Conservation (phyloP, 306 rosid genomes). For the Rubus parviflorus region DNA sequence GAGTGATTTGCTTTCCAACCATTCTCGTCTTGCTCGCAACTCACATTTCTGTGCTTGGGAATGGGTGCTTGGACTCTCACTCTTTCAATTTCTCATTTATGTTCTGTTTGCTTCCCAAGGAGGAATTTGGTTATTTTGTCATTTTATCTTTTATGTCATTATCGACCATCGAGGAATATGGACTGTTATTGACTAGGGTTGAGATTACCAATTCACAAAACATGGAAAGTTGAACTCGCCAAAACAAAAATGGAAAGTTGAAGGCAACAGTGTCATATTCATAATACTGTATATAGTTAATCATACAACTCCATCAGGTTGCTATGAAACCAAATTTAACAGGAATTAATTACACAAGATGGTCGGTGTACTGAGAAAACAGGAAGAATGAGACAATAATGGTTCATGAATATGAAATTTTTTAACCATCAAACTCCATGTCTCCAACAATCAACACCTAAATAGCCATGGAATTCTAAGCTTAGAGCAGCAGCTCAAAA, state of each 20-base stretch:
- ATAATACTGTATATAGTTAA: not conserved
- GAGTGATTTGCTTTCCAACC: constrained; percentile 31
- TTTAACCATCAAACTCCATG: constrained; percentile 15
- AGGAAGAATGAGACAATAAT: not conserved
- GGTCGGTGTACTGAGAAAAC: constrained; percentile 2
- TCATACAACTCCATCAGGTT: constrained; percentile 3
- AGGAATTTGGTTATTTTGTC: too few relatives aligned
- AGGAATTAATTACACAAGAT: constrained; percentile 22
- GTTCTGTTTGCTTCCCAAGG: too few relatives aligned
- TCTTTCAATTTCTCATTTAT: not conserved
- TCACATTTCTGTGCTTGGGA: constrained; percentile 2
- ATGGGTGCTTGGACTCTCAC: not conserved
- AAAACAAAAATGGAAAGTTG: too few relatives aligned
- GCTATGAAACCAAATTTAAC: constrained; percentile 1
- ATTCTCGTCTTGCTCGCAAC: not conserved
- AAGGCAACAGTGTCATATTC: not conserved
- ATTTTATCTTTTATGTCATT: too few relatives aligned
- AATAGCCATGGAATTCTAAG: constrained; percentile 16
- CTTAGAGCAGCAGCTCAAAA: constrained; percentile 39
- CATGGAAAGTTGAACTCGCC: not conserved
- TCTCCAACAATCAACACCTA: constrained; percentile 35
- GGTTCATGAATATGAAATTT: constrained; percentile 16
- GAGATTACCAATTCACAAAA: not conserved
- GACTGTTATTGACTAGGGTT: not conserved
- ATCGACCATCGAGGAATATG: too few relatives aligned